Evolutionary conservation across 176 grass and related monocot species (phyloP).

Genomic region (Areca catechu): DNA sequence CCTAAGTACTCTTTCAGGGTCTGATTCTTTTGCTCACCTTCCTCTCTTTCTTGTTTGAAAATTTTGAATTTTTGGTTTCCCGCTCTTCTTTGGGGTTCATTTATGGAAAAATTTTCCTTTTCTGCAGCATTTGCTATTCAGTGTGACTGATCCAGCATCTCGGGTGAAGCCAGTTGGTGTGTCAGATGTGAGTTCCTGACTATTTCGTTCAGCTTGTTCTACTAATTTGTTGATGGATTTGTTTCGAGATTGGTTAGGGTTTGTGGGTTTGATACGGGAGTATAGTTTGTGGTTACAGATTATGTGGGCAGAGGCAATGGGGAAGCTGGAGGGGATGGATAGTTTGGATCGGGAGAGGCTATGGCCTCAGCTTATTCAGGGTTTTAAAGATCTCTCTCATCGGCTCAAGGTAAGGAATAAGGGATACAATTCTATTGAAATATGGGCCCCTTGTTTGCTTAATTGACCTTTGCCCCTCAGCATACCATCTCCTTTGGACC

Average conservation of each 20-base stretch:
- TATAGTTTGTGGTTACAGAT: constrained; percentile 41
- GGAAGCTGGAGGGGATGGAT: constrained; percentile 94
- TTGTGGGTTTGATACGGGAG: background rate
- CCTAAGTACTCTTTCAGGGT: constrained; percentile 81
- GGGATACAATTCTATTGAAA: too few relatives aligned
- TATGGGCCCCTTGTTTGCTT: too few relatives aligned
- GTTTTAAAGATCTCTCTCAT: constrained; percentile 85
- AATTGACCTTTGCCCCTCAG: too few relatives aligned
- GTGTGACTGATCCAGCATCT: constrained; percentile 66
- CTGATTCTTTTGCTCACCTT: constrained; percentile 10
- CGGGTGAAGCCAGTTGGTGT: constrained; percentile 80
- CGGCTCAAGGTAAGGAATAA: constrained; percentile 61
- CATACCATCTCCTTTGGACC: too few relatives aligned
- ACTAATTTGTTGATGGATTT: constrained; percentile 5
- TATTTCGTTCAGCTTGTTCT: background rate
- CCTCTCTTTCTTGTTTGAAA: constrained; percentile 5
- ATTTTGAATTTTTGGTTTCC: constrained; percentile 9
- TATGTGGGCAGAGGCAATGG: constrained; percentile 96
- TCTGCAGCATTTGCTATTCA: constrained; percentile 78
- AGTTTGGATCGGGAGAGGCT: constrained; percentile 76
- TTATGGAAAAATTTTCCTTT: constrained; percentile 20
- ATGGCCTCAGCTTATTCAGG: constrained; percentile 97
- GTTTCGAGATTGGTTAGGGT: constrained; percentile 6
- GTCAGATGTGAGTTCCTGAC: constrained; percentile 52
- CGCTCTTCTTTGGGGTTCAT: constrained; percentile 1